A percentile compares a stretch with the other conserved stretches of the same genome.
Conservation (phyloP, 2,329 filamentous ascomycete genomes). For the Cladosporium velox region DNA sequence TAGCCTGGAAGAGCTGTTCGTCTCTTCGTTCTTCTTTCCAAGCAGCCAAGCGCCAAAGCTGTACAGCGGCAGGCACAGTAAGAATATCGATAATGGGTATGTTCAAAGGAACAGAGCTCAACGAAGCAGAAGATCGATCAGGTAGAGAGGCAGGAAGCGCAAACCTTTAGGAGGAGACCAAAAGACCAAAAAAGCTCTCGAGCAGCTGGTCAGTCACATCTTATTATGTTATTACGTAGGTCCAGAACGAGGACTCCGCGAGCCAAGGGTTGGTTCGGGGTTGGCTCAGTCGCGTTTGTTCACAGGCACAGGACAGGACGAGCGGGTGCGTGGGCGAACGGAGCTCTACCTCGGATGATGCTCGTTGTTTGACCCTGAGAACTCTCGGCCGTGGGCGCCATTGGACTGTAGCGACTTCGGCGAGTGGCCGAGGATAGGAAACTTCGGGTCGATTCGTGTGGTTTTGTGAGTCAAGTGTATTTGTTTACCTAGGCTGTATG, state of each 20-base stretch:
- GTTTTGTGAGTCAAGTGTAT: neutral
- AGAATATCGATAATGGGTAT: neutral
- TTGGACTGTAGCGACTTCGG: neutral
- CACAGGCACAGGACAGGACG: slow-evolving; percentile 9
- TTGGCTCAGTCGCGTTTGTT: slow-evolving; percentile 6
- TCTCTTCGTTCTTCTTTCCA: neutral
- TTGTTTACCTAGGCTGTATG: neutral
- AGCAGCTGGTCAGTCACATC: slow-evolving; percentile 6
- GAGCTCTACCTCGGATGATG: slow-evolving; percentile 19
- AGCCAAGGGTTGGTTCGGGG: slow-evolving; percentile 15
- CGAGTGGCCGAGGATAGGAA: neutral
- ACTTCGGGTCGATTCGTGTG: neutral
- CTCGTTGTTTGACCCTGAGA: neutral
- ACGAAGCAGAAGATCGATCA: neutral
- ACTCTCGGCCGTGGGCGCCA: neutral
- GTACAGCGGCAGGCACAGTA: neutral
- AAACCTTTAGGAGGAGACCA: slow-evolving; percentile 9
- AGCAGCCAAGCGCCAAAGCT: neutral
- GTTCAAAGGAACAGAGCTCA: neutral
- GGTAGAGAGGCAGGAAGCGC: neutral
- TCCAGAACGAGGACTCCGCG: neutral
- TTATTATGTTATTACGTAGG: slow-evolving; percentile 20
- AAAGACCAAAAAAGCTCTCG: neutral
- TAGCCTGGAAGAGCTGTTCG: neutral
- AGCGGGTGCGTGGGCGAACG: slow-evolving; percentile 19